Evolutionary conservation across 352 stramenopile species (phyloP), one percentile per base, ranked within the genome.

Genomic region (Thalassiosira livingstoniorum): DNA sequence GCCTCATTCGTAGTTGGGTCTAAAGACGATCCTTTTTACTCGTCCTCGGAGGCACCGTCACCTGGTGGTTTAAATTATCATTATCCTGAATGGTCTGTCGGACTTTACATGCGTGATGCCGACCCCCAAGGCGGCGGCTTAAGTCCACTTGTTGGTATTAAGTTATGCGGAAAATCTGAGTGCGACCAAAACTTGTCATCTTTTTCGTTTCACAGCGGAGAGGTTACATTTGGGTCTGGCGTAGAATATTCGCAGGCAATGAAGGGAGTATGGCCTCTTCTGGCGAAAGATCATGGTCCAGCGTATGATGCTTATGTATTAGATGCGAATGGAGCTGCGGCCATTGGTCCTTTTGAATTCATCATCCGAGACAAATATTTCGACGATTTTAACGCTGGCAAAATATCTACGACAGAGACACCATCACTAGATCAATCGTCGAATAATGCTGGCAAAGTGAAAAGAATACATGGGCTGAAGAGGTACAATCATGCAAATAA

Each of bases 41-140:
- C 11, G 15, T 76, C 67, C 31, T 35, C 53, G 5, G 32, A 62
- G 35, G 71, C 71, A 23, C 71, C 71, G 27, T 21, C 47, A 21
- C 51, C 1, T 27, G 23, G 64, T 37, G 23, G 53, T 23, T n/a
- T n/a, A n/a, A 25, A 79, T 29, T 63, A 29, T 10, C 34, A 63
- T 31, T 80, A 73, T 37, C 42, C 60, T 15, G 64, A 79, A 21
- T 80, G 60, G 57, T 53, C 7, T 18, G 34, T 80, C 25, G 71
- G 71, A 27, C 45, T 80, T 21, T 80, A 73, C 43, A 80, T 80
- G 71, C 61, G 71, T 4, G 71, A 80, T 25, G 71, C 71, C 27
- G 71, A 80, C 34, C 71, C 71, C 2, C 71, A 80, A 62, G 71
- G 71, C n/a, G 71, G 71, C 11, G 27, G 2, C 0, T 53, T 80